phyloP scores from a whole-genome alignment of 2,329 filamentous ascomycete genomes.

The Scedosporium boydii region DNA sequence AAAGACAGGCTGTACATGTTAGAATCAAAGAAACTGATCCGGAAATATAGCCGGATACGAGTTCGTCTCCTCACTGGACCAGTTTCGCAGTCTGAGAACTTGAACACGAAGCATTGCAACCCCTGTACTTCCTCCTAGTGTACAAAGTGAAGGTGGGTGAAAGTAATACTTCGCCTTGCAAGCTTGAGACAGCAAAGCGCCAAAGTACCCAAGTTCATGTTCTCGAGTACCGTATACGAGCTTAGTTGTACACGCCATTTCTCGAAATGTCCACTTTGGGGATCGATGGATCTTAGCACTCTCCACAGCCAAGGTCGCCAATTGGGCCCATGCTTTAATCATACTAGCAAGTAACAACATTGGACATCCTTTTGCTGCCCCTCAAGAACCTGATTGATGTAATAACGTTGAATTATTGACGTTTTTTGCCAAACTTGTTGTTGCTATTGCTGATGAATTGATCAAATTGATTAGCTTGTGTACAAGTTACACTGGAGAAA shows the following conservation, averaged over 20 bases:
- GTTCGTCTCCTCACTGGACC: neutral
- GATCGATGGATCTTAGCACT: no score
- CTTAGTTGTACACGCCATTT: no score
- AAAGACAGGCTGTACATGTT: neutral
- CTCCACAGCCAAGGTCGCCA: no score
- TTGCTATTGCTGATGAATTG: neutral
- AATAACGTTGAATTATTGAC: neutral
- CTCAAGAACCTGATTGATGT: neutral
- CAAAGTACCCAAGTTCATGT: no score
- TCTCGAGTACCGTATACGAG: no score
- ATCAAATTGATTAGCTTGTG: neutral
- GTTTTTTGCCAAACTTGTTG: neutral
- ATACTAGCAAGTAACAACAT: neutral
- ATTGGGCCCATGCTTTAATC: neutral
- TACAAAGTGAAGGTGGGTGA: no score
- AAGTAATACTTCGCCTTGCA: no score
- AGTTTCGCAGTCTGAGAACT: neutral
- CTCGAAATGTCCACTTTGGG: no score
- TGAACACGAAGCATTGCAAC: neutral
- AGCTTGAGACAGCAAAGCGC: no score
- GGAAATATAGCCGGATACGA: constrained; percentile 1
- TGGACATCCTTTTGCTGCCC: neutral
- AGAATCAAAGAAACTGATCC: neutral
- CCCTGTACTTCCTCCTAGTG: neutral
- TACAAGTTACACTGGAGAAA: neutral